Conservation (phyloP, 257 asterid species). For the Avicennia marina region DNA sequence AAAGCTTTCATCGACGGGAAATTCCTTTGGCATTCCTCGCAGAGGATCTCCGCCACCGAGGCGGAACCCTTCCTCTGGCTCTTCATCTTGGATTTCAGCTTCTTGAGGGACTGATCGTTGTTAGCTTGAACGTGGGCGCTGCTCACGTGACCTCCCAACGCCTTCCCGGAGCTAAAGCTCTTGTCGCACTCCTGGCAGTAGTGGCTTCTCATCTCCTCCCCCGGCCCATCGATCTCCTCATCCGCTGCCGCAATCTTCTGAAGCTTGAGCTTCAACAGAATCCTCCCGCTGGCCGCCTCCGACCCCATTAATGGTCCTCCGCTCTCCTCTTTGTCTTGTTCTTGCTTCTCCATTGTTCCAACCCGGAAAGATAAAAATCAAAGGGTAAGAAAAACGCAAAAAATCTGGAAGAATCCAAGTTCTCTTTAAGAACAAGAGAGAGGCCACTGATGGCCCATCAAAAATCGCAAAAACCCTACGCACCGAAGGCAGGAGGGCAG, state of each 20-base stretch:
- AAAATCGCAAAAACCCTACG: slow-evolving; percentile 34
- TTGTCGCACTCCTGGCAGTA: slow-evolving; percentile 41
- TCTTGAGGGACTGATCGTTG: slow-evolving; percentile 26
- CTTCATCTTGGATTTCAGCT: slow-evolving; percentile 18
- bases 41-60: background rate
- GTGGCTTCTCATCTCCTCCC: slow-evolving; percentile 17
- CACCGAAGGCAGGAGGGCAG: slow-evolving; percentile 27
- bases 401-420: slow-evolving; percentile 3
- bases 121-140: slow-evolving; percentile 70
- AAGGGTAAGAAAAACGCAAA: background rate
- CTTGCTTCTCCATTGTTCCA: background rate
- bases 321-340: too few species aligned
- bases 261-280: slow-evolving; percentile 5
- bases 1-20: slow-evolving; percentile 43
- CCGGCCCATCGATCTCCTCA: background rate
- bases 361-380: background rate
- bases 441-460: background rate
- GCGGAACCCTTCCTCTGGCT: background rate
- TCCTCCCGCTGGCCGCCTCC: background rate
- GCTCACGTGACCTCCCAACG: slow-evolving; percentile 80
- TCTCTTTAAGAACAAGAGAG: too few species aligned
- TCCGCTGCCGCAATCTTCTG: background rate
- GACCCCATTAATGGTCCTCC: too few species aligned
- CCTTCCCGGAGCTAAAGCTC: slow-evolving; percentile 60
- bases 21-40: slow-evolving; percentile 21